Evolutionary conservation across 257 asterid genomes (phyloP).

Genomic region (Solanum peruvianum): DNA sequence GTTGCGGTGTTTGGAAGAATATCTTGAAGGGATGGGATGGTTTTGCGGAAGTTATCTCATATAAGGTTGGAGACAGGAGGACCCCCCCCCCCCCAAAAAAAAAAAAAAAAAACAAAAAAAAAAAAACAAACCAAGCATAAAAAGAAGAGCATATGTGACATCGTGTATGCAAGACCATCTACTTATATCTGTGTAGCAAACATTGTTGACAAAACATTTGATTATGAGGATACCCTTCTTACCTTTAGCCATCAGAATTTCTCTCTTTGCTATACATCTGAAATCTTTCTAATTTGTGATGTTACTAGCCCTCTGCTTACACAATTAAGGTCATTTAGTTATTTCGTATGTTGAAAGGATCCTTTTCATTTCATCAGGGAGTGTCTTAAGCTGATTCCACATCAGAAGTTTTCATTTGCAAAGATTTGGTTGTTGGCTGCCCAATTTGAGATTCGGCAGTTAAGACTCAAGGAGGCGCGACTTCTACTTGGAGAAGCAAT

Average conservation of each 20-base stretch:
- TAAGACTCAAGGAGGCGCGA: constrained; percentile 37
- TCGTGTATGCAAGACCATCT: not conserved
- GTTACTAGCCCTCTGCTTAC: not conserved
- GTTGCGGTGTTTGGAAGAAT: not conserved
- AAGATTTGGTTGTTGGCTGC: constrained; percentile 96
- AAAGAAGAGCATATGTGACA: not conserved
- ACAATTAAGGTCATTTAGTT: not conserved
- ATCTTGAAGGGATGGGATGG: not conserved
- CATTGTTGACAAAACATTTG: not conserved
- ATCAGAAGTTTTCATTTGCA: constrained; percentile 64
- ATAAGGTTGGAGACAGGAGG: not conserved
- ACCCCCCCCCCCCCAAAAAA: not conserved
- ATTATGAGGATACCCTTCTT: not conserved
- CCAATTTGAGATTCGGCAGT: constrained; percentile 82
- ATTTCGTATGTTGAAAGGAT: constrained; percentile 6
- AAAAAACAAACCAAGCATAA: not conserved
- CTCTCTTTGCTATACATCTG: not conserved
- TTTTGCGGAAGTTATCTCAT: not conserved
- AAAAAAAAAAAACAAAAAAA: too few relatives aligned
- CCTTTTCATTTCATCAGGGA: constrained; percentile 33
- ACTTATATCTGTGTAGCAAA: not conserved
- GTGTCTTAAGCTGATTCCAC: constrained; percentile 20
- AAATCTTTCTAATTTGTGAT: not conserved
- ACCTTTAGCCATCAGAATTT: not conserved
- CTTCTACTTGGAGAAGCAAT: constrained; percentile 27